Evolutionary conservation across 1,139 yeast species (phyloP).

Genomic region (Lodderomyces oxycetoniae): DNA sequence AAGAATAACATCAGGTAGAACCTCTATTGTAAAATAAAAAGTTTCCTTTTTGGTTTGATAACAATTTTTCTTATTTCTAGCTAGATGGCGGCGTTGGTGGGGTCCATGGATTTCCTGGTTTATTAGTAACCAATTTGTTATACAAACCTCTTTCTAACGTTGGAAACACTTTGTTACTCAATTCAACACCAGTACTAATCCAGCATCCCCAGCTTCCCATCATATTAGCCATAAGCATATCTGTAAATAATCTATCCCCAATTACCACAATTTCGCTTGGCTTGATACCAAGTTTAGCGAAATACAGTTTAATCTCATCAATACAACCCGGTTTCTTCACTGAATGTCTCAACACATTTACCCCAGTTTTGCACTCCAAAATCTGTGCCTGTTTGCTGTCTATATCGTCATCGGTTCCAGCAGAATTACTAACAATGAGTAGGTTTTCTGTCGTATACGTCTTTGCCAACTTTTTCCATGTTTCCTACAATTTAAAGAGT

Average conservation of each 20-base stretch:
- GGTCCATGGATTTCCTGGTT: conserved; percentile 20
- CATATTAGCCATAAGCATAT: conserved; percentile 86
- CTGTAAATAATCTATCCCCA: conserved; percentile 90
- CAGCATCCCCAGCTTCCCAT: conserved; percentile 89
- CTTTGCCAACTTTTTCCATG: conserved; percentile 54
- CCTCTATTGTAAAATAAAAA: no score
- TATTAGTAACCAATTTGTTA: conserved; percentile 21
- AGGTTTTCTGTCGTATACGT: conserved; percentile 63
- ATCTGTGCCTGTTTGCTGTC: conserved; percentile 55
- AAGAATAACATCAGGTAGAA: no score
- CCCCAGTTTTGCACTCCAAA: conserved; percentile 69
- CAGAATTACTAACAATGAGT: conserved; percentile 85
- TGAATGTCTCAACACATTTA: conserved; percentile 70
- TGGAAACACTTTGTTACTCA: conserved; percentile 48
- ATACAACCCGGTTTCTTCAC: conserved; percentile 90
- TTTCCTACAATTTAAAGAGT: conserved; percentile 22
- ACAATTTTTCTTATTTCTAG: no score
- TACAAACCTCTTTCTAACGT: conserved; percentile 48
- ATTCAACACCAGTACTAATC: conserved; percentile 72
- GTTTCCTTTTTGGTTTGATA: no score
- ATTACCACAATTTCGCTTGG: conserved; percentile 74
- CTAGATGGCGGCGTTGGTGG: conserved; percentile 26
- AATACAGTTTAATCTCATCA: conserved; percentile 60
- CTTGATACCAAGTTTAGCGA: conserved; percentile 42
- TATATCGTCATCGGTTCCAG: conserved; percentile 74